Evolutionary conservation across 495 filamentous ascomycete species (phyloP).

Genomic region (Stereocaulon alpinum): DNA sequence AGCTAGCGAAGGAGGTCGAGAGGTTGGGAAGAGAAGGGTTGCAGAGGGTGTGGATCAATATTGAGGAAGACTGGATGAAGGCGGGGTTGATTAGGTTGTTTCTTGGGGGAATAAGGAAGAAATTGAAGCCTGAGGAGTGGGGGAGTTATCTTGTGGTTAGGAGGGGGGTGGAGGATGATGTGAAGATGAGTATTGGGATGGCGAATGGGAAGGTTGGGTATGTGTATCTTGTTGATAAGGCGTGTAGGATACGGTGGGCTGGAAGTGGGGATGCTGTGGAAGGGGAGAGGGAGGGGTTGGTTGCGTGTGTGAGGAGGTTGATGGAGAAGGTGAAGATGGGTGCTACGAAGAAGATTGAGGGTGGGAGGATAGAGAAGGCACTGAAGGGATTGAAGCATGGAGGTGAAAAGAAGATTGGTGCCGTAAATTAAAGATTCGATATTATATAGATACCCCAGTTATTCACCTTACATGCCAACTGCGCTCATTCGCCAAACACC

Average conservation of each 20-base stretch:
- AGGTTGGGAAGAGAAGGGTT: constrained; percentile 30
- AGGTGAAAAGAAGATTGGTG: constrained; percentile 6
- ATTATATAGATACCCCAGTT: constrained; percentile 12
- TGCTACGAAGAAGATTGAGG: background rate
- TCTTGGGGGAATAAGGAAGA: constrained; percentile 46
- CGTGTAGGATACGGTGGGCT: constrained; percentile 90
- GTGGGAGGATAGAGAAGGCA: constrained; percentile 31
- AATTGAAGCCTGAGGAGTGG: constrained; percentile 50
- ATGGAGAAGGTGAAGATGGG: constrained; percentile 37
- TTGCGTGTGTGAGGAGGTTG: constrained; percentile 56
- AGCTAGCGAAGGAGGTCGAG: constrained; percentile 39
- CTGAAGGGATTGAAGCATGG: constrained; percentile 7
- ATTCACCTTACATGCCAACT: background rate
- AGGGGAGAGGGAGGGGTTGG: constrained; percentile 60
- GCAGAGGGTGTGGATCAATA: constrained; percentile 75
- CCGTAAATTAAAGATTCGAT: background rate
- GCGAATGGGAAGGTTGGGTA: constrained; percentile 87
- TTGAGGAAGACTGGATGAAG: constrained; percentile 73
- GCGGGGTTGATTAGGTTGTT: constrained; percentile 63
- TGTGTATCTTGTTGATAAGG: constrained; percentile 79
- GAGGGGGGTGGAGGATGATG: constrained; percentile 59
- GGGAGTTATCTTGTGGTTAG: constrained; percentile 73
- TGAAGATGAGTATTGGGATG: constrained; percentile 69
- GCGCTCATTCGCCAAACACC: constrained; percentile 8
- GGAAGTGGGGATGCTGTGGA: constrained; percentile 67